A percentile compares a stretch with the other conserved stretches of the same genome.
Conservation (phyloP, 164 flowering plant genomes). For the Cinnamomum micranthum region DNA sequence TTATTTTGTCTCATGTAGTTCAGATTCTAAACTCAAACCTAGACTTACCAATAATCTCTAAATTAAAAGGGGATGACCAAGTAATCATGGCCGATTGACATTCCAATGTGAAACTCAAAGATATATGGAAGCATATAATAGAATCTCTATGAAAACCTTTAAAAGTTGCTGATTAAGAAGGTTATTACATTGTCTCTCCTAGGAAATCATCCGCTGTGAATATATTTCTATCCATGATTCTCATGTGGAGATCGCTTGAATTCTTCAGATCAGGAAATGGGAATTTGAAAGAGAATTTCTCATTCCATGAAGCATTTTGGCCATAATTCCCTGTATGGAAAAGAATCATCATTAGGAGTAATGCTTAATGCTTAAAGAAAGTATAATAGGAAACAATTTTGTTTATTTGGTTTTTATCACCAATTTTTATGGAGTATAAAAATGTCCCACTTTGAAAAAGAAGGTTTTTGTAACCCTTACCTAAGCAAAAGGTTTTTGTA, state of each 20-base stretch:
- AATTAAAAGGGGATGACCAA: too few species aligned
- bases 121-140: too few species aligned
- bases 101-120: too few species aligned
- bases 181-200: background rate
- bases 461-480: background rate
- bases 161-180: background rate
- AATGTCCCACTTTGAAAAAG: background rate
- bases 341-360: background rate
- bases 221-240: background rate
- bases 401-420: too few species aligned
- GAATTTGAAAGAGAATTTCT: slow-evolving; percentile 1
- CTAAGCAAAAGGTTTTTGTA: background rate
- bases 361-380: background rate
- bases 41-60: too few species aligned
- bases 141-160: too few species aligned
- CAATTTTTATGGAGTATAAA: too few species aligned
- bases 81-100: too few species aligned
- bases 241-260: background rate
- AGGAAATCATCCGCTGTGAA: background rate
- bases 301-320: background rate
- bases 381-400: too few species aligned
- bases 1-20: too few species aligned
- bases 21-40: too few species aligned
- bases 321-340: background rate
- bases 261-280: background rate